A percentile compares a stretch with the other conserved stretches of the same genome.
Conservation (phyloP, 2,329 filamentous ascomycete species). For the Pseudomassariella vexata region DNA sequence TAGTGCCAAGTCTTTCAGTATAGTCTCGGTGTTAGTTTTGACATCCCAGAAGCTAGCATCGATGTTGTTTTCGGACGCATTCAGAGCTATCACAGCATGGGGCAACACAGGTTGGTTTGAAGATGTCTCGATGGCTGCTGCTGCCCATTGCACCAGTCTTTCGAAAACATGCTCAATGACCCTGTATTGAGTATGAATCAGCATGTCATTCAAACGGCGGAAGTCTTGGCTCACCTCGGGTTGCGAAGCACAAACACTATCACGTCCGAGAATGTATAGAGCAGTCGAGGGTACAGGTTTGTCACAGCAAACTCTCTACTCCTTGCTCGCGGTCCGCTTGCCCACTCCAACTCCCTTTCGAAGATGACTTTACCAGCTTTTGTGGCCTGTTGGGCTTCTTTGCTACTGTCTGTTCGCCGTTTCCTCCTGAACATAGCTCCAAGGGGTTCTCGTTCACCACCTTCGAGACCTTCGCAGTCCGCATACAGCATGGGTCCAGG, state of each 20-base stretch:
- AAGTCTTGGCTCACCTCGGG: constrained; percentile 20
- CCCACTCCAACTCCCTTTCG: constrained; percentile 16
- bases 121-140: constrained; percentile 38
- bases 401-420: neutral
- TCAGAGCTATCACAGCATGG: constrained; percentile 43
- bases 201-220: neutral
- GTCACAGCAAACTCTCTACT: constrained; percentile 27
- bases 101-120: constrained; percentile 45
- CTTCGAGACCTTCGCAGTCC: constrained; percentile 43
- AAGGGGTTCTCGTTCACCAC: constrained; percentile 27
- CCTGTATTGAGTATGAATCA: constrained; percentile 14
- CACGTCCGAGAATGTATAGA: constrained; percentile 35
- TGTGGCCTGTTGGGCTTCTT: neutral
- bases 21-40: constrained; percentile 23
- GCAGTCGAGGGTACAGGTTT: constrained; percentile 30
- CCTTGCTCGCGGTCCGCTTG: constrained; percentile 13
- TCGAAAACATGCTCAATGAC: constrained; percentile 29
- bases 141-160: constrained; percentile 39
- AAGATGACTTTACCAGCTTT: constrained; percentile 6
- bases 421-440: constrained; percentile 10
- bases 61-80: constrained; percentile 27
- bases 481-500: constrained; percentile 35
- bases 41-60: constrained; percentile 22
- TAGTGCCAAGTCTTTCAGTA: constrained; percentile 22
- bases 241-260: constrained; percentile 33